Evolutionary conservation across 129 eudicot genomes (phyloP).

Genomic region (Centrapalus pauciflorus): DNA sequence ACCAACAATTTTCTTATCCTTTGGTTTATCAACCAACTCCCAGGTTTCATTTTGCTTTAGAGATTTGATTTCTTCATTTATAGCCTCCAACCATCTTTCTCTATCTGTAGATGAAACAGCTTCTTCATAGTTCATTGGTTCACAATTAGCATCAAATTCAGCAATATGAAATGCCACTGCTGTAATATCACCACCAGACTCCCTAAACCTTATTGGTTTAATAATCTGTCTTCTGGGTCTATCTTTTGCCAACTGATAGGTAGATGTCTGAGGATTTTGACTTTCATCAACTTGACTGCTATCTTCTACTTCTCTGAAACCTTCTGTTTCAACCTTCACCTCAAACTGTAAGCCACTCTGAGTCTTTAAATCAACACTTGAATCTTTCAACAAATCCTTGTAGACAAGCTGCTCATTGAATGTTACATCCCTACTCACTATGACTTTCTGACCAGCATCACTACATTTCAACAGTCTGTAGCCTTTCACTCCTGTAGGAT

Average conservation of each 20-base stretch:
- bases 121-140: no score
- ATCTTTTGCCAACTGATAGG: background rate
- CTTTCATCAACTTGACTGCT: background rate
- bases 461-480: background rate
- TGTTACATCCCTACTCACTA: background rate
- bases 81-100: no score
- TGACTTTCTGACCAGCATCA: background rate
- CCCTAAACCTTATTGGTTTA: no score
- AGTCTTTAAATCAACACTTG: background rate
- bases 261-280: background rate
- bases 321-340: background rate
- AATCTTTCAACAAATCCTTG: no score
- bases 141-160: no score
- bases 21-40: background rate
- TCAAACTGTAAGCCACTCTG: background rate
- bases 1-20: background rate
- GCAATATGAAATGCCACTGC: no score
- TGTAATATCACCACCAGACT: no score
- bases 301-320: no score
- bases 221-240: no score
- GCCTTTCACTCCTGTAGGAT: background rate
- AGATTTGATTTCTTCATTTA: no score
- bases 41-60: background rate
- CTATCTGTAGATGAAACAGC: no score
- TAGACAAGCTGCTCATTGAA: no score